Conservation (phyloP, 148 eudicot species). For the Silene uniflora region DNA sequence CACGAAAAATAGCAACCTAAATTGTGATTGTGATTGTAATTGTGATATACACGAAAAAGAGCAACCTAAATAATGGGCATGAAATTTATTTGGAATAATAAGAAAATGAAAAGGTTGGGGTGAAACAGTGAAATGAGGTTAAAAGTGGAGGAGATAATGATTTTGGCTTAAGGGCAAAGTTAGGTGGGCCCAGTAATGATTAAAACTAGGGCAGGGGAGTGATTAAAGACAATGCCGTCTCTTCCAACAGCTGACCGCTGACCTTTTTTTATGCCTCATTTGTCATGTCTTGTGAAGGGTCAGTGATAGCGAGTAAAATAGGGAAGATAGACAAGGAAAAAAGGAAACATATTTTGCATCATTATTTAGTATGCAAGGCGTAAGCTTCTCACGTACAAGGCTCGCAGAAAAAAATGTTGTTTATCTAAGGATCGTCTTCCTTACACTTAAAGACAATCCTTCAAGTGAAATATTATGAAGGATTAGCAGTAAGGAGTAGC, state of each 20-base stretch:
- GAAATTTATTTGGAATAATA: not conserved
- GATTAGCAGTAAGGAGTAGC: too few species aligned
- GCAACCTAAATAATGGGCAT: too few species aligned
- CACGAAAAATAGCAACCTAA: too few species aligned
- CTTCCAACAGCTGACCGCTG: constrained; percentile 23
- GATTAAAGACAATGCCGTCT: constrained; percentile 10
- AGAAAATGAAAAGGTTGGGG: not conserved
- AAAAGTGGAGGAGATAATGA: constrained; percentile 42
- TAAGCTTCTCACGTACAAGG: constrained; percentile 23
- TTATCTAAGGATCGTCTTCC: too few species aligned
- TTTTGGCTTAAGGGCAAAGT: constrained; percentile 52
- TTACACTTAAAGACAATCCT: too few species aligned
- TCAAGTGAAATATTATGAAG: too few species aligned
- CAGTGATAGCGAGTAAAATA: not conserved
- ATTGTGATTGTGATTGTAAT: too few species aligned
- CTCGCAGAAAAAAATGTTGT: too few species aligned
- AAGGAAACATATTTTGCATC: not conserved
- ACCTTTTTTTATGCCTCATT: constrained; percentile 6
- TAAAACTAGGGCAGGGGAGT: constrained; percentile 31
- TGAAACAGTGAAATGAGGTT: not conserved
- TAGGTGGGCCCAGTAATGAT: constrained; percentile 48
- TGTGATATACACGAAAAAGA: too few species aligned
- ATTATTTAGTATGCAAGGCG: constrained; percentile 12
- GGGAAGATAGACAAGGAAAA: not conserved
- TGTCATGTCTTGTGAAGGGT: constrained; percentile 4